Percentiles rank a stretch among this genome's conserved stretches.
Evolutionary conservation across 176 grass and related monocot species (phyloP).

Genomic region (sorghum (Sorghum bicolor)): Sorghum_bicolor_NCBIv3 NC_012876.2:10687001-10687500

Average conservation of each 20-base stretch:
- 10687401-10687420: too few species aligned
- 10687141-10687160: not conserved
- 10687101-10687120: not conserved
- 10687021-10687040: conserved; percentile 11
- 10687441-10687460: too few species aligned
- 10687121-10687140: not conserved
- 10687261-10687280: too few species aligned
- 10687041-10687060: not conserved
- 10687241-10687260: too few species aligned
- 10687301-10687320: too few species aligned
- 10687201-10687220: not conserved
- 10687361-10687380: too few species aligned
- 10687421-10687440: too few species aligned
- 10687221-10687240: not conserved
- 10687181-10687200: not conserved
- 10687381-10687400: too few species aligned
- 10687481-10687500: too few species aligned
- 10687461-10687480: not conserved
- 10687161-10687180: not conserved
- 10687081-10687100: not conserved
- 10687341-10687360: too few species aligned
- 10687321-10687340: too few species aligned
- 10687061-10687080: not conserved
- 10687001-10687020: not conserved
- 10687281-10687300: too few species aligned